Evolutionary conservation across 2,329 filamentous ascomycete genomes (phyloP).

Genomic region (Curvularia hawaiiensis): DNA sequence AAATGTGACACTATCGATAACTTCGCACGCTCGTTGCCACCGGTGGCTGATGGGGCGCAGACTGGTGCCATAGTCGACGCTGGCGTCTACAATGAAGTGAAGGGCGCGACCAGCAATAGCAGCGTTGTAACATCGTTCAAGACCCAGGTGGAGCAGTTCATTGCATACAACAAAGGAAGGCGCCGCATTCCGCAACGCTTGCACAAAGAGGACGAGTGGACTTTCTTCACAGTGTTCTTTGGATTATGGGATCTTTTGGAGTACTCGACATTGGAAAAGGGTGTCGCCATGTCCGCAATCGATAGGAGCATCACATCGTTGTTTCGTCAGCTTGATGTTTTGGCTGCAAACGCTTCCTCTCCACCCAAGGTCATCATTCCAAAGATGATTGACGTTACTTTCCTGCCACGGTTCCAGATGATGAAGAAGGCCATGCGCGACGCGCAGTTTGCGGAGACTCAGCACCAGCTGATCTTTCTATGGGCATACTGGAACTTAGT

Average conservation of each 20-base stretch:
- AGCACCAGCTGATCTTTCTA: constrained; percentile 42
- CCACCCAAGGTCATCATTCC: constrained; percentile 40
- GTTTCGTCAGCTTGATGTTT: constrained; percentile 41
- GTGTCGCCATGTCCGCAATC: constrained; percentile 37
- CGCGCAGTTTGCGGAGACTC: constrained; percentile 36
- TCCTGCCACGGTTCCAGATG: constrained; percentile 41
- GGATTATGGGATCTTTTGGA: constrained; percentile 46
- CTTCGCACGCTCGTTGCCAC: constrained; percentile 42
- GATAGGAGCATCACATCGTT: constrained; percentile 41
- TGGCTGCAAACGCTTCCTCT: constrained; percentile 33
- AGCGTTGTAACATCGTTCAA: constrained; percentile 31
- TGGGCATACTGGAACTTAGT: constrained; percentile 45
- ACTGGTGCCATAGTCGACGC: constrained; percentile 41
- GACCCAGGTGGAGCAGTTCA: constrained; percentile 45
- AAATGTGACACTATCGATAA: constrained; percentile 45
- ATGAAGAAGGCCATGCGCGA: constrained; percentile 27
- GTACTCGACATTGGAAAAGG: constrained; percentile 36
- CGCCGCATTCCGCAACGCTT: constrained; percentile 25
- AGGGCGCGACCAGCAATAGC: constrained; percentile 21
- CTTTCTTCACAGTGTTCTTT: constrained; percentile 46
- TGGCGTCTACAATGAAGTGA: constrained; percentile 37
- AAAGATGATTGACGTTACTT: constrained; percentile 43
- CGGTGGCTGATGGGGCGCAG: constrained; percentile 19
- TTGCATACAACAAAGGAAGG: constrained; percentile 32
- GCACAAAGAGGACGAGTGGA: constrained; percentile 34